These are phyloP conservation scores for Geotrichum reessii DNA, from an alignment of 1,139 yeast species.

Conservation along the genomic window DNA sequence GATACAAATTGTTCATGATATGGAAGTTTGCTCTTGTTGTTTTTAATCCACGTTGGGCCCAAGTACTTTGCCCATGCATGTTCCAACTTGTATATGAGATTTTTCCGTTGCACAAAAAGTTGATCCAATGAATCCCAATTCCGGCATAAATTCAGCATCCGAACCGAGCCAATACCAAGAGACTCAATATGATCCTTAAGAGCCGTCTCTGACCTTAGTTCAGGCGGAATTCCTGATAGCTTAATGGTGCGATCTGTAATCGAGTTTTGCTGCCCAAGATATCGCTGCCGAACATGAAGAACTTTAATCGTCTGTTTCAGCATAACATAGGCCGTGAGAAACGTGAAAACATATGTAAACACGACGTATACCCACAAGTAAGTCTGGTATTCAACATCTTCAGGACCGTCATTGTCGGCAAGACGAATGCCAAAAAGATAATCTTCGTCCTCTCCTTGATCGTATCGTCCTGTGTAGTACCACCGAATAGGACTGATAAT, in stretches of 20 bases:
- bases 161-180: conserved; percentile 73
- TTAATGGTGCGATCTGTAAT: conserved; percentile 89
- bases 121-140: conserved; percentile 75
- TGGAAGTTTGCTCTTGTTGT: not conserved
- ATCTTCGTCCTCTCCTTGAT: conserved; percentile 44
- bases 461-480: conserved; percentile 63
- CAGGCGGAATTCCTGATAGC: conserved; percentile 85
- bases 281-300: conserved; percentile 70
- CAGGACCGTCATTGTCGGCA: conserved; percentile 23
- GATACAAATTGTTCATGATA: not conserved
- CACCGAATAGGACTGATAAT: conserved; percentile 71
- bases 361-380: conserved; percentile 72
- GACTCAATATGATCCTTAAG: conserved; percentile 69
- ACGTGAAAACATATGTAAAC: conserved; percentile 80
- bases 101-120: conserved; percentile 55
- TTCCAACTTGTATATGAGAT: conserved; percentile 55
- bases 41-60: conserved; percentile 36
- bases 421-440: conserved; percentile 15
- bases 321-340: conserved; percentile 56
- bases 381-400: conserved; percentile 33
- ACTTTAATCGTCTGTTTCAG: conserved; percentile 66
- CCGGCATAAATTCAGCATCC: conserved; percentile 68
- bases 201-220: conserved; percentile 61
- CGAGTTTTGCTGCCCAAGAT: conserved; percentile 82
- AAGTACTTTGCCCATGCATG: conserved; percentile 72